Conservation (phyloP, 352 stramenopile genomes). For the Globisporangium nodosum region DNA sequence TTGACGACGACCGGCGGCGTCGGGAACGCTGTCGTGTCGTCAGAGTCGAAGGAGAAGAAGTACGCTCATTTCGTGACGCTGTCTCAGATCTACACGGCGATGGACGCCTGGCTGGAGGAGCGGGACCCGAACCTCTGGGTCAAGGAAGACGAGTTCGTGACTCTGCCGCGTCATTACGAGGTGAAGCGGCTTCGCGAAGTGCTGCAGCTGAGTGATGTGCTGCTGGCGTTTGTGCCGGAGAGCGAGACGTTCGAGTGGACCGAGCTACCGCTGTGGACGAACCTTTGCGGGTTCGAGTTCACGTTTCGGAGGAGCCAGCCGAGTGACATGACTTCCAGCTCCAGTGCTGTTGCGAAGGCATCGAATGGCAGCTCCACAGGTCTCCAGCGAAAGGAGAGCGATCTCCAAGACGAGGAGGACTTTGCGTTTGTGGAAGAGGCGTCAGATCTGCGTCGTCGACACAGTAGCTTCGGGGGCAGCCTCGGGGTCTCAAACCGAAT, state of each 20-base stretch:
- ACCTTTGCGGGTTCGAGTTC: constrained; percentile 69
- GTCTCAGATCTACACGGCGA: constrained; percentile 70
- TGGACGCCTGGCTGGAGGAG: constrained; percentile 86
- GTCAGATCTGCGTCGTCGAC: constrained; percentile 42
- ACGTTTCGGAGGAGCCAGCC: constrained; percentile 15
- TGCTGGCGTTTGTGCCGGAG: constrained; percentile 31
- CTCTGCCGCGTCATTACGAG: constrained; percentile 73
- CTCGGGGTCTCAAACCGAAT: constrained; percentile 25
- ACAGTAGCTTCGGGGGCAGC: constrained; percentile 57
- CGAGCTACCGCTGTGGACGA: constrained; percentile 53
- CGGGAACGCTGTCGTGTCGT: neutral
- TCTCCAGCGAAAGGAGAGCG: constrained; percentile 8
- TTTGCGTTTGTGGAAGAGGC: constrained; percentile 81
- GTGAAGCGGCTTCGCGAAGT: constrained; percentile 62
- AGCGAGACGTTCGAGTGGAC: constrained; percentile 38
- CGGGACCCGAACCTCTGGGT: constrained; percentile 74
- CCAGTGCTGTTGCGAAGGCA: neutral
- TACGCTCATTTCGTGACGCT: constrained; percentile 52
- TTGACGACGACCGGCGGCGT: constrained; percentile 22
- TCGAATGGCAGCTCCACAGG: neutral
- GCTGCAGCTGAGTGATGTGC: constrained; percentile 51
- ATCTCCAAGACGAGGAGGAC: constrained; percentile 48
- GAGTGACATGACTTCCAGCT: neutral
- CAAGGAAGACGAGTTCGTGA: constrained; percentile 61
- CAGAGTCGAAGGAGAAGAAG: constrained; percentile 38